Evolutionary conservation across 2,329 filamentous ascomycete species (phyloP).

Genomic region (Microdochium trichocladiopsis): DNA sequence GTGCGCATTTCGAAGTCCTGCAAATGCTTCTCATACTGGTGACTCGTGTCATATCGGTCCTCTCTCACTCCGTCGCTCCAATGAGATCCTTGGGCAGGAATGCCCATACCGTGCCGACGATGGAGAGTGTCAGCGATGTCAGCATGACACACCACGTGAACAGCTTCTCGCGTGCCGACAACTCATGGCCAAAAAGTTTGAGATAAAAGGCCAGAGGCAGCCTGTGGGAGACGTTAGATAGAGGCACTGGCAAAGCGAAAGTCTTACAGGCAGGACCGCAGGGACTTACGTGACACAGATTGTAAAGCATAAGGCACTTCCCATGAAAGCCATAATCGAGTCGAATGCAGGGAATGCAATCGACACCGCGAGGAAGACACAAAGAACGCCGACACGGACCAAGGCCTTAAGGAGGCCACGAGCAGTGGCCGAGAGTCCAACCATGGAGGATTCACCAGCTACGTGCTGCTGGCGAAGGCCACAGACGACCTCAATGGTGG

Average conservation of each 20-base stretch:
- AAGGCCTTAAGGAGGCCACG: constrained; percentile 50
- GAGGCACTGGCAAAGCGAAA: not conserved
- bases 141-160: constrained; percentile 64
- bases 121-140: constrained; percentile 61
- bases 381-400: constrained; percentile 58
- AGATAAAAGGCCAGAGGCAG: constrained; percentile 83
- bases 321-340: constrained; percentile 85
- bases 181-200: constrained; percentile 75
- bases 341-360: constrained; percentile 70
- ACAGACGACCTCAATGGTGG: constrained; percentile 73
- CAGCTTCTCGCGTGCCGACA: constrained; percentile 55
- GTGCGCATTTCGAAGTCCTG: no score
- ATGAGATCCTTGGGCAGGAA: constrained; percentile 76
- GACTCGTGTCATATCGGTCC: no score
- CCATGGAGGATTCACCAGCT: constrained; percentile 34
- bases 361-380: constrained; percentile 71
- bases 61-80: constrained; percentile 40
- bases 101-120: constrained; percentile 78
- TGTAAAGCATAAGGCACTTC: constrained; percentile 83
- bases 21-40: no score
- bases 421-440: constrained; percentile 49
- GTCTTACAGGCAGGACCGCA: not conserved
- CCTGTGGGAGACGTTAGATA: constrained; percentile 15
- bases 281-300: constrained; percentile 72
- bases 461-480: constrained; percentile 52